phyloP scores from a whole-genome alignment of 2,329 filamentous ascomycete species.

The Fusarium piperis region DNA sequence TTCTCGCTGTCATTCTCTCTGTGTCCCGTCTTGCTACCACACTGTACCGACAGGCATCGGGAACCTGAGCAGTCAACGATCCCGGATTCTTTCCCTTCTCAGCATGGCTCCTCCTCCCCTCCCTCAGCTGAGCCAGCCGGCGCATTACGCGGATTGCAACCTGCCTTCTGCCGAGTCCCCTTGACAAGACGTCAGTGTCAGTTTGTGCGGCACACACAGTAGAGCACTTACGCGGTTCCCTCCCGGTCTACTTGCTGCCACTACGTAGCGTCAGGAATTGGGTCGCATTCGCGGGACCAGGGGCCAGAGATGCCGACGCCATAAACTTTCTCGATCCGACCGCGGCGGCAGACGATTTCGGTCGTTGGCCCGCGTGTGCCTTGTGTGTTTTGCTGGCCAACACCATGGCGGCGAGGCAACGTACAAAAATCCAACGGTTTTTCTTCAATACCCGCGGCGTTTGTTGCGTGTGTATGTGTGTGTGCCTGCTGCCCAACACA shows the following conservation, averaged over 20 bases:
- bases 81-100: not conserved
- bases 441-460: slow-evolving; percentile 28
- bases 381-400: slow-evolving; percentile 12
- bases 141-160: not conserved
- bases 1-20: not conserved
- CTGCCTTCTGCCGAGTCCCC: not conserved
- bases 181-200: not conserved
- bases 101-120: not conserved
- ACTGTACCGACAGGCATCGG: slow-evolving; percentile 16
- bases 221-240: not conserved
- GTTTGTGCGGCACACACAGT: not conserved
- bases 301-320: slow-evolving; percentile 5
- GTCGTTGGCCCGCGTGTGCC: slow-evolving; percentile 14
- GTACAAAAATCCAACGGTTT: slow-evolving; percentile 19
- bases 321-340: slow-evolving; percentile 11
- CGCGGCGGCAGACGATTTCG: slow-evolving; percentile 13
- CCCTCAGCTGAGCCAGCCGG: not conserved
- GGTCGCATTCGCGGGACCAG: slow-evolving; percentile 33
- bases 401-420: slow-evolving; percentile 10
- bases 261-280: not conserved
- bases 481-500: slow-evolving; percentile 1
- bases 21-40: slow-evolving; percentile 1
- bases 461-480: slow-evolving; percentile 7
- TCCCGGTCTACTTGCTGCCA: not conserved
- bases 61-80: not conserved